These are phyloP conservation scores for Verbena officinalis DNA, from an alignment of 257 asterid genomes.

Conservation along the genomic window DNA sequence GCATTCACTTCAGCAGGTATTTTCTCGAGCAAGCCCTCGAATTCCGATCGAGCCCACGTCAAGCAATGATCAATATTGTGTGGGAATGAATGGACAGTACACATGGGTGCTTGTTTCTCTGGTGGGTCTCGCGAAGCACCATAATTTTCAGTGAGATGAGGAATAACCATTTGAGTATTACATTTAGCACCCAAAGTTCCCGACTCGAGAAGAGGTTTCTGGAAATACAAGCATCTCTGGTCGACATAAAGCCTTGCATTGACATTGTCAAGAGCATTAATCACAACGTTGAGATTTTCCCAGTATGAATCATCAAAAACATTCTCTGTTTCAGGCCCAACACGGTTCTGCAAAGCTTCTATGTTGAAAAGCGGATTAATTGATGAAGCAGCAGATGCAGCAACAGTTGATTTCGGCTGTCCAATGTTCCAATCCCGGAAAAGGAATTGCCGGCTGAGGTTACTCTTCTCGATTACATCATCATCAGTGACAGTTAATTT, in stretches of 20 bases:
- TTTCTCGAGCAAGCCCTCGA: slow-evolving; percentile 93
- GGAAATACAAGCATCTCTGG: slow-evolving; percentile 92
- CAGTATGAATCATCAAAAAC: slow-evolving; percentile 84
- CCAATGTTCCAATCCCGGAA: slow-evolving; percentile 97
- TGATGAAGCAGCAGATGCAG: slow-evolving; percentile 78
- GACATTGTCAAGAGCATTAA: slow-evolving; percentile 95
- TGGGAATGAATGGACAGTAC: slow-evolving; percentile 93
- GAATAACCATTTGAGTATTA: slow-evolving; percentile 91
- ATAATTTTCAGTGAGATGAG: slow-evolving; percentile 91
- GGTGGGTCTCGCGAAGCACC: slow-evolving; percentile 98
- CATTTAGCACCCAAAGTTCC: slow-evolving; percentile 98
- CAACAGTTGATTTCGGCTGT: slow-evolving; percentile 91
- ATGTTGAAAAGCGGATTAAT: slow-evolving; percentile 64
- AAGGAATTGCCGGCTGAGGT: slow-evolving; percentile 91
- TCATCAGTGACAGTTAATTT: slow-evolving; percentile 87
- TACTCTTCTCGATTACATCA: slow-evolving; percentile 95
- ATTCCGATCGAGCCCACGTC: slow-evolving; percentile 97
- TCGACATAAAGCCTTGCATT: slow-evolving; percentile 94
- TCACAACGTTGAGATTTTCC: slow-evolving; percentile 78
- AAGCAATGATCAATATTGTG: slow-evolving; percentile 94
- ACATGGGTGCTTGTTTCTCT: slow-evolving; percentile 98
- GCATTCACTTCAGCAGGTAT: slow-evolving; percentile 91
- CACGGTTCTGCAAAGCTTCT: slow-evolving; percentile 95
- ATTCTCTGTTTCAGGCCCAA: slow-evolving; percentile 83
- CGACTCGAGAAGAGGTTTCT: slow-evolving; percentile 94